These are phyloP conservation scores for Eimeria praecox DNA, from an alignment of 169 alveolate species.

Conservation along the genomic window DNA sequence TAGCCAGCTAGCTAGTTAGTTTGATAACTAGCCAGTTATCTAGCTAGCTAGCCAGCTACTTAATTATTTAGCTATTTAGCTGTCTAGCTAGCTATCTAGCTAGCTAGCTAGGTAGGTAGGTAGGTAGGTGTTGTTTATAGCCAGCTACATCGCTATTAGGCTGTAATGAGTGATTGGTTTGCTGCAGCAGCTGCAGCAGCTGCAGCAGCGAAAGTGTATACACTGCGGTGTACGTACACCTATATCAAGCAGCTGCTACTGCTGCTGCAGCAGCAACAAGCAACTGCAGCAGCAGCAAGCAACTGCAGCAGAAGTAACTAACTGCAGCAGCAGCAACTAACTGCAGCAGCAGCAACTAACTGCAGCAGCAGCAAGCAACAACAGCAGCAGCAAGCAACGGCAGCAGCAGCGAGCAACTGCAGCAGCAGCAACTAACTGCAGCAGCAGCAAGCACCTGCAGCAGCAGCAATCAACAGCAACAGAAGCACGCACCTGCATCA, in stretches of 20 bases:
- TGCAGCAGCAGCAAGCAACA: not conserved
- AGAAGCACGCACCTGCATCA: not conserved
- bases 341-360: no score
- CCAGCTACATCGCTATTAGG: not conserved
- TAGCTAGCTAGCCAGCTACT: no score
- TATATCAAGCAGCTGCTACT: not conserved
- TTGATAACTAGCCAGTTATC: no score
- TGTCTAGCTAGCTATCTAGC: not conserved
- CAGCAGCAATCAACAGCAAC: not conserved
- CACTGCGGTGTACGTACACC: no score
- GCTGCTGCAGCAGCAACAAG: constrained; percentile 1
- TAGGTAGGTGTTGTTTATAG: not conserved
- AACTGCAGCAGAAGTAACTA: no score
- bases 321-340: not conserved
- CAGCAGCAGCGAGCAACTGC: not conserved
- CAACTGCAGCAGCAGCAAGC: not conserved
- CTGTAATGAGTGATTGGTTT: not conserved
- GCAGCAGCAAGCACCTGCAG: not conserved
- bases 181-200: not conserved
- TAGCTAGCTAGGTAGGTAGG: not conserved
- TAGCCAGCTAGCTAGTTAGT: no score
- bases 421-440: no score
- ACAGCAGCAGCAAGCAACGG: not conserved
- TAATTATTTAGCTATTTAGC: not conserved
- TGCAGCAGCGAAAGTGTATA: not conserved